These are phyloP conservation scores for Massariosphaeria phaeospora DNA, from an alignment of 495 filamentous ascomycete genomes.

Conservation along the genomic window DNA sequence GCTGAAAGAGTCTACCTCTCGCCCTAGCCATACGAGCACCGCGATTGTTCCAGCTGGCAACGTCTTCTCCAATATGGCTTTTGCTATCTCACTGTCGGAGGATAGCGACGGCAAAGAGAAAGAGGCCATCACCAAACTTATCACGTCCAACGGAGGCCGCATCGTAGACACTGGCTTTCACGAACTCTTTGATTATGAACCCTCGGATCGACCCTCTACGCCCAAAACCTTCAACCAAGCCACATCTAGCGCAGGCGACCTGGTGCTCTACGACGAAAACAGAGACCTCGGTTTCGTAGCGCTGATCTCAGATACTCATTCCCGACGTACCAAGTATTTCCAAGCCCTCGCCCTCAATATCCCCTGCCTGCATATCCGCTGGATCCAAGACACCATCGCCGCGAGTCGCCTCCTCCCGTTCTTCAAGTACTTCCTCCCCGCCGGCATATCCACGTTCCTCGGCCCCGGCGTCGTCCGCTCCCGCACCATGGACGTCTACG, in stretches of 20 bases:
- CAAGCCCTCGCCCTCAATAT: conserved; percentile 88
- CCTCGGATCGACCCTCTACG: background rate
- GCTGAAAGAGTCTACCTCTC: conserved; percentile 12
- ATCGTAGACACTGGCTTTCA: conserved; percentile 76
- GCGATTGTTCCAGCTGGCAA: conserved; percentile 4
- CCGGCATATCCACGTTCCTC: conserved; percentile 73
- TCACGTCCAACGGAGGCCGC: conserved; percentile 60
- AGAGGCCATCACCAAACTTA: conserved; percentile 48
- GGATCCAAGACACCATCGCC: conserved; percentile 70
- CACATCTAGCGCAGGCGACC: background rate
- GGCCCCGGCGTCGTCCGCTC: conserved; percentile 68
- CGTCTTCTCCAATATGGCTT: conserved; percentile 72
- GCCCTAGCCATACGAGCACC: conserved; percentile 19
- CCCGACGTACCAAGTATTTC: conserved; percentile 87
- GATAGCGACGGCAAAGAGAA: conserved; percentile 47
- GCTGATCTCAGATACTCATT: conserved; percentile 80
- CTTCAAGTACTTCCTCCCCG: conserved; percentile 76
- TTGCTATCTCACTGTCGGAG: conserved; percentile 68
- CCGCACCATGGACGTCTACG: conserved; percentile 56
- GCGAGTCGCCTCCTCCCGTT: conserved; percentile 62
- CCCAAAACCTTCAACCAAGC: background rate
- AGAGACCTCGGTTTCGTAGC: conserved; percentile 67
- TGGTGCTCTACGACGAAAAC: conserved; percentile 49
- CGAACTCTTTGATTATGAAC: conserved; percentile 63
- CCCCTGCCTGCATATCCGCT: conserved; percentile 73